A percentile compares a stretch with the other conserved stretches of the same genome.
These are phyloP conservation scores for Phytopythium sindhum DNA, from an alignment of 352 stramenopile species.

Conservation along the genomic window DNA sequence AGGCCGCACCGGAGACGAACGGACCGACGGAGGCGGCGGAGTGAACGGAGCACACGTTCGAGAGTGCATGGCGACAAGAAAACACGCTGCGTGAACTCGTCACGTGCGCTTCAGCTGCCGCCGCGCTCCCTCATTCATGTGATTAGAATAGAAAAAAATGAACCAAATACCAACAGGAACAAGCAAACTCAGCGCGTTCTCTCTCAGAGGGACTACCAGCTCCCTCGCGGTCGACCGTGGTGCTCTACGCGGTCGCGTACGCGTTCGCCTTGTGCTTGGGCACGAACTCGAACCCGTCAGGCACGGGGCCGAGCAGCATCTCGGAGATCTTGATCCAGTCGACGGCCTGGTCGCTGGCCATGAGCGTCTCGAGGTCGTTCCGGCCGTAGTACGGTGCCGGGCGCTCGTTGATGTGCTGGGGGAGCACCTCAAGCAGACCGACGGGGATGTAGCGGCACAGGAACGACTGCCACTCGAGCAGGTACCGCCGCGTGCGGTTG, in stretches of 20 bases:
- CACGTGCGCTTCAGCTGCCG: neutral
- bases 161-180: neutral
- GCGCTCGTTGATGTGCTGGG: conserved; percentile 97
- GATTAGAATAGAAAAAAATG: conserved; percentile 4
- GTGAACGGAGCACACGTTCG: neutral
- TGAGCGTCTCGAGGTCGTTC: conserved; percentile 97
- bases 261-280: conserved; percentile 98
- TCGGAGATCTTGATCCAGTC: conserved; percentile 99
- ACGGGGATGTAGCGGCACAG: conserved; percentile 98
- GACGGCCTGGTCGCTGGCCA: conserved; percentile 91
- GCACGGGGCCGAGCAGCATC: conserved; percentile 96
- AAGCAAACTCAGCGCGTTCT: neutral
- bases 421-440: conserved; percentile 93
- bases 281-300: conserved; percentile 91
- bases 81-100: neutral
- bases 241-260: conserved; percentile 58
- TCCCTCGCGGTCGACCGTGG: neutral
- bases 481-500: conserved; percentile 96
- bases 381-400: conserved; percentile 91
- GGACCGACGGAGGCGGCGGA: neutral
- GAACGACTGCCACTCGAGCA: conserved; percentile 99
- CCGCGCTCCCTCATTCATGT: neutral
- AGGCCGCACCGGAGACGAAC: neutral
- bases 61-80: neutral
- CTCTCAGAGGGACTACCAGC: neutral